Evolutionary conservation across 2,329 filamentous ascomycete species (phyloP).

Genomic region (Fusarium fracticaudum): DNA sequence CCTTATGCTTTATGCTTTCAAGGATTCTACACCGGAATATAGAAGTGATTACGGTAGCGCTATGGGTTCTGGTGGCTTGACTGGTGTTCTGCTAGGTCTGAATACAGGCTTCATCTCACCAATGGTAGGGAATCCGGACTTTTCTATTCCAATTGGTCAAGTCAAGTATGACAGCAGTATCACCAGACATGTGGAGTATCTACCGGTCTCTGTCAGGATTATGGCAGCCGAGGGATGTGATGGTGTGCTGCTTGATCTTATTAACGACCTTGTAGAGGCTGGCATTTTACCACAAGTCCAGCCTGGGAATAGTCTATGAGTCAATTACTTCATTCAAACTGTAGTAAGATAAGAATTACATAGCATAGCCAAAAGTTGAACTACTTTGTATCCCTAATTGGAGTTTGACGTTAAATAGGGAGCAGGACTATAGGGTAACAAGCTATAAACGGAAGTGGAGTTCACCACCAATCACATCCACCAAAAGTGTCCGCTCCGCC

Average conservation of each 20-base stretch:
- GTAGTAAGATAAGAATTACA: fast-evolving
- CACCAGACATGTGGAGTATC: neutral
- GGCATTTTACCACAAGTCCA: neutral
- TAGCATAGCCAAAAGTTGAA: fast-evolving
- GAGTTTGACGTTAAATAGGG: neutral
- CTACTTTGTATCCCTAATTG: neutral
- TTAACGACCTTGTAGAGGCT: neutral
- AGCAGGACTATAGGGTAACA: neutral
- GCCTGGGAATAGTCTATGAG: neutral
- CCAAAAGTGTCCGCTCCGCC: slow-evolving; percentile 5
- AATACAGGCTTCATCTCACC: neutral
- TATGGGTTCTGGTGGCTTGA: neutral
- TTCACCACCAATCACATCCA: neutral
- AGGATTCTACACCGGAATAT: neutral
- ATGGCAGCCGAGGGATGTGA: neutral
- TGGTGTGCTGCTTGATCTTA: neutral
- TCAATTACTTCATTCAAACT: neutral
- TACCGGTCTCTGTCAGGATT: neutral
- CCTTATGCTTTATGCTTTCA: neutral
- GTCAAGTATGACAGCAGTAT: neutral
- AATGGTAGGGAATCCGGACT: neutral
- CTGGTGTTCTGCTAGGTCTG: neutral
- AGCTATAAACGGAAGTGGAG: neutral
- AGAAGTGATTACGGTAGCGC: neutral
- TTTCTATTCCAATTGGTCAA: neutral